These are phyloP conservation scores for Ananas comosus DNA, from an alignment of 176 grass and related monocot genomes.

Conservation along the genomic window DNA sequence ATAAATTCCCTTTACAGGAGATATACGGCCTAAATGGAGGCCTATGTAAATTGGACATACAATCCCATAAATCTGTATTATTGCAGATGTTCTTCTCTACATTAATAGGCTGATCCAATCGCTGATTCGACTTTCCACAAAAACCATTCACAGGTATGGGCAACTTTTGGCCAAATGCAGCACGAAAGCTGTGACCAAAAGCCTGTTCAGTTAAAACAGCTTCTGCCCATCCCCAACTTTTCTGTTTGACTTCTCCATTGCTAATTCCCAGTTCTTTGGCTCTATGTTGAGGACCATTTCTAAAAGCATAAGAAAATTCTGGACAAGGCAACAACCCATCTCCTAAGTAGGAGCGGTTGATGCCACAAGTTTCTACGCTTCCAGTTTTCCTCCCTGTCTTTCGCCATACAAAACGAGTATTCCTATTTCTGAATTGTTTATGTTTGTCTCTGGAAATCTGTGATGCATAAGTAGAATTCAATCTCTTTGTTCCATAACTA, in stretches of 20 bases:
- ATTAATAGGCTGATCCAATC: neutral
- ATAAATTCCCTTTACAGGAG: neutral
- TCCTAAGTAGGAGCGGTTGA: neutral
- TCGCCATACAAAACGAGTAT: neutral
- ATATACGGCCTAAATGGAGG: neutral
- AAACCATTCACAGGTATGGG: neutral
- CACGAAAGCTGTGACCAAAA: neutral
- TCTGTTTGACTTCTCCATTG: neutral
- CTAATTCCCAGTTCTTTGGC: neutral
- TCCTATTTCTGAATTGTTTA: neutral
- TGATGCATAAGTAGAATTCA: neutral
- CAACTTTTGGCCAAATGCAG: neutral
- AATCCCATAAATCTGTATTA: neutral
- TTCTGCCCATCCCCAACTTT: neutral
- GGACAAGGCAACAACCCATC: slow-evolving; percentile 1
- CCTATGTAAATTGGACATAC: neutral
- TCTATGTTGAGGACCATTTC: neutral
- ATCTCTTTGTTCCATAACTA: neutral
- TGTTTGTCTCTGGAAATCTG: neutral
- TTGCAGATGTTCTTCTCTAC: neutral
- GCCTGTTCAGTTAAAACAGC: neutral
- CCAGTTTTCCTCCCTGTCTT: neutral
- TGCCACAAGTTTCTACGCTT: neutral
- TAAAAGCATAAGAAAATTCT: neutral
- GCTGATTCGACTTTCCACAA: neutral